These are phyloP conservation scores for Podaxis sp. DNA, from an alignment of 768 basidiomycete genomes.

Conservation along the genomic window DNA sequence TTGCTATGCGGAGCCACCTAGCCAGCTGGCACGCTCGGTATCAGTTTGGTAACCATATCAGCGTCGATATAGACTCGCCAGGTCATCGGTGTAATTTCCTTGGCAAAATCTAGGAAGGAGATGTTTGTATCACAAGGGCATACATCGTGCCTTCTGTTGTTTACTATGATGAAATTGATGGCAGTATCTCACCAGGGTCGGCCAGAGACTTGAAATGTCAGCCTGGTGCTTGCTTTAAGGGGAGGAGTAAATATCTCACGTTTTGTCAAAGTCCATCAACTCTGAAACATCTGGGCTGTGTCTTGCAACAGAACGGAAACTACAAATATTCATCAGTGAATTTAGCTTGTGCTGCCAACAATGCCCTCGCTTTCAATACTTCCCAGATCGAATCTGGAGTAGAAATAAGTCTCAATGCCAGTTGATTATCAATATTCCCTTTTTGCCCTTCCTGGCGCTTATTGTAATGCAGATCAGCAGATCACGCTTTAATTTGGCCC, in stretches of 20 bases:
- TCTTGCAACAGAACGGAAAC: neutral
- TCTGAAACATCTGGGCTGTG: conserved; percentile 4
- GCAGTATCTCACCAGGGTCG: neutral
- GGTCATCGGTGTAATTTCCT: too few relatives aligned
- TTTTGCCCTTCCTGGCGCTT: too few relatives aligned
- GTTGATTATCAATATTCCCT: too few relatives aligned
- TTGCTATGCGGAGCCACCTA: too few relatives aligned
- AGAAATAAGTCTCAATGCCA: too few relatives aligned
- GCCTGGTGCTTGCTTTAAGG: conserved; percentile 3
- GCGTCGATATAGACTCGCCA: too few relatives aligned
- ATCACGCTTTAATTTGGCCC: neutral
- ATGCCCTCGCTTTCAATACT: neutral
- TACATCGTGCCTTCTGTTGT: neutral
- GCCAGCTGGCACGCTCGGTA: too few relatives aligned
- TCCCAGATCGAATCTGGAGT: too few relatives aligned
- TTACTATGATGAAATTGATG: conserved; percentile 2
- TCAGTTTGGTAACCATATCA: too few relatives aligned
- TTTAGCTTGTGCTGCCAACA: neutral
- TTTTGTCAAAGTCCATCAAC: conserved; percentile 9
- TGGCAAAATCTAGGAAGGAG: neutral
- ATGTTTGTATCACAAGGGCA: neutral
- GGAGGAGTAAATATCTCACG: conserved; percentile 12
- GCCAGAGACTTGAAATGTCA: neutral
- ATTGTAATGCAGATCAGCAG: neutral
- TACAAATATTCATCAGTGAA: neutral